A percentile compares a stretch with the other conserved stretches of the same genome.
Conservation (phyloP, 2,329 filamentous ascomycete genomes). For the Phaeoacremonium minimum region DNA sequence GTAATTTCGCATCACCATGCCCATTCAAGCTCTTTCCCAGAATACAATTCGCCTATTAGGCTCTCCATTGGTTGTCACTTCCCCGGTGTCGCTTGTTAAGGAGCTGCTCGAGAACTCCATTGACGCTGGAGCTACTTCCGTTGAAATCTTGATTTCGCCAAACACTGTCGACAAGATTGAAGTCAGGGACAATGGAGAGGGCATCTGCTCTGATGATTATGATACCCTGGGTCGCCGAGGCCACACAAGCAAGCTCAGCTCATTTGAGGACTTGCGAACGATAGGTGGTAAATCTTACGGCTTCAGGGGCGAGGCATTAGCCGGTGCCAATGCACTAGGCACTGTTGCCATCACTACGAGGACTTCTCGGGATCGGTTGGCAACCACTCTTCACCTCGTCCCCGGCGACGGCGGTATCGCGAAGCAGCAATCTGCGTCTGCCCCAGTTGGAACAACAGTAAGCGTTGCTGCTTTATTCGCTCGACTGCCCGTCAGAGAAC, state of each 20-base stretch:
- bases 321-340: slow-evolving; percentile 58
- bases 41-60: slow-evolving; percentile 52
- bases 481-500: slow-evolving; percentile 58
- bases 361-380: slow-evolving; percentile 56
- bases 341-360: slow-evolving; percentile 60
- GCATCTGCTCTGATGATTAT: slow-evolving; percentile 61
- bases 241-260: slow-evolving; percentile 69
- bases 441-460: slow-evolving; percentile 67
- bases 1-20: too few relatives aligned
- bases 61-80: slow-evolving; percentile 55
- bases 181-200: slow-evolving; percentile 70
- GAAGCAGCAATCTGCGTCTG: slow-evolving; percentile 33
- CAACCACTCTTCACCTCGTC: slow-evolving; percentile 40
- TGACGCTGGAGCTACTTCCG: slow-evolving; percentile 62
- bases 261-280: slow-evolving; percentile 55
- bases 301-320: slow-evolving; percentile 72
- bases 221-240: slow-evolving; percentile 58
- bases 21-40: slow-evolving; percentile 44
- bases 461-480: slow-evolving; percentile 55
- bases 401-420: slow-evolving; percentile 33
- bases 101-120: slow-evolving; percentile 76
- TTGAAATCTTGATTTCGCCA: slow-evolving; percentile 60
- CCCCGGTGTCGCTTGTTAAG: slow-evolving; percentile 62
- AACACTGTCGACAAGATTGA: slow-evolving; percentile 68
- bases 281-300: slow-evolving; percentile 61